Conservation (phyloP, 2,329 filamentous ascomycete genomes). For the Fusarium burgessii region DNA sequence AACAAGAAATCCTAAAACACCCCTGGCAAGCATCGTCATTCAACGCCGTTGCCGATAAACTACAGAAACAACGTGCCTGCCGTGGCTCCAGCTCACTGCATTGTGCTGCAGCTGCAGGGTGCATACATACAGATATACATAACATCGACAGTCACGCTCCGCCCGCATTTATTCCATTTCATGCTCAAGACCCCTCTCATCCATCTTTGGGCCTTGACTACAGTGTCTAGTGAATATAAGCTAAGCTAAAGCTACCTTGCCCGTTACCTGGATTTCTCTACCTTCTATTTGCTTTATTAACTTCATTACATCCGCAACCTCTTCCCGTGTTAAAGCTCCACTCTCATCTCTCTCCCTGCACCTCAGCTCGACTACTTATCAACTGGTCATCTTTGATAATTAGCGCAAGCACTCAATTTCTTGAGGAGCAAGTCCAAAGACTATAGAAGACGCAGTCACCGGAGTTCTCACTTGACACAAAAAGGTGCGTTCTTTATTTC, state of each 20-base stretch:
- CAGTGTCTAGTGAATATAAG: conserved; percentile 35
- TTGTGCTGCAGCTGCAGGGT: conserved; percentile 40
- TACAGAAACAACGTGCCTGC: conserved; percentile 42
- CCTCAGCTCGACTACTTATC: conserved; percentile 24
- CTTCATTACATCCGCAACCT: conserved; percentile 28
- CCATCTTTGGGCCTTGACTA: conserved; percentile 27
- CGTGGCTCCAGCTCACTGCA: conserved; percentile 28
- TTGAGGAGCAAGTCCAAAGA: conserved; percentile 15
- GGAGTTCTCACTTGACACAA: conserved; percentile 3
- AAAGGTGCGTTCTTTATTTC: conserved; percentile 33
- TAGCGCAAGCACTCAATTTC: conserved; percentile 32
- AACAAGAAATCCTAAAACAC: conserved; percentile 19
- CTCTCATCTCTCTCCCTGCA: conserved; percentile 36
- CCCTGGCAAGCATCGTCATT: conserved; percentile 47
- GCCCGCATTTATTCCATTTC: conserved; percentile 35
- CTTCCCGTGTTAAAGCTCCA: conserved; percentile 26
- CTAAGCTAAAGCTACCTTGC: conserved; percentile 26
- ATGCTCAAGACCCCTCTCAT: conserved; percentile 38
- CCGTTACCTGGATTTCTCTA: conserved; percentile 16
- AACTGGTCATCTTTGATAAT: conserved; percentile 35
- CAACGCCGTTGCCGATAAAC: conserved; percentile 41
- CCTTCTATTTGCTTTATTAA: conserved; percentile 26
- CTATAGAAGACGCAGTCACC: conserved; percentile 3
- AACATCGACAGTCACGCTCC: conserved; percentile 44
- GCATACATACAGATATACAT: conserved; percentile 35